Base-by-base conservation (phyloP, 1,284 basidiomycete genomes). In the Sanghuangporus weigelae region DNA sequence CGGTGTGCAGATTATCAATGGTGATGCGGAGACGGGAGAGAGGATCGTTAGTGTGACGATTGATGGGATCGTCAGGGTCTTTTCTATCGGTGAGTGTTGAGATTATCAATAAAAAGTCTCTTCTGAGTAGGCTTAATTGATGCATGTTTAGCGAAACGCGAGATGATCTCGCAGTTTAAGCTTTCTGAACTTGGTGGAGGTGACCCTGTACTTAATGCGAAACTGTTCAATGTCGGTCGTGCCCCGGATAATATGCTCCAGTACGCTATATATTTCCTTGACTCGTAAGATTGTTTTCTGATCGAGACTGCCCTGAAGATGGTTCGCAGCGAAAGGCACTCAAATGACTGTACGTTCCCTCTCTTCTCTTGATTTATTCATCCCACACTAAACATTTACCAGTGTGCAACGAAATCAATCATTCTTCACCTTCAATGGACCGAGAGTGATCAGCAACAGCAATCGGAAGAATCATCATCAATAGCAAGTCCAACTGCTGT, bases 81-180 rank as follows among this genome's bases (percentile, higher is more conserved):
- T 51, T 51, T 10, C 23, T 14, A n/a, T 19, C 2, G 36, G 8
- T 26, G 21, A 16, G 31, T 57, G 39, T 16, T 39, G 55, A 56
- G 23, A 26, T 26, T 26, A 3, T 31, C 26, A 31, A 5, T 31
- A 31, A 31, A 3, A 5, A 31, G 26, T 31, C 3, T 31, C 26
- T 4, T 31, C 26, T 31, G 26, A 31, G 2, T 31, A 31, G 26
- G 26, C 5, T 31, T 31, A 3, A 3, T 31, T 31, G 26, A 31
- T 31, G 26, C 0, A 7, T n/a, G 40, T 16, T 36, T 85, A 85
- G 69, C 81, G 82, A 63, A 68, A 35, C 78, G 92, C 64, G 92
- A 95, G 75, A 95, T 96, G 94, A 83, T 96, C 16, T 92, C 90
- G 12, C 92, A 95, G 72, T 96, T 93, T 79, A 92, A 88, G 73